These are phyloP conservation scores for Penicillium sp. DNA, from an alignment of 2,329 filamentous ascomycete species.

Conservation along the genomic window DNA sequence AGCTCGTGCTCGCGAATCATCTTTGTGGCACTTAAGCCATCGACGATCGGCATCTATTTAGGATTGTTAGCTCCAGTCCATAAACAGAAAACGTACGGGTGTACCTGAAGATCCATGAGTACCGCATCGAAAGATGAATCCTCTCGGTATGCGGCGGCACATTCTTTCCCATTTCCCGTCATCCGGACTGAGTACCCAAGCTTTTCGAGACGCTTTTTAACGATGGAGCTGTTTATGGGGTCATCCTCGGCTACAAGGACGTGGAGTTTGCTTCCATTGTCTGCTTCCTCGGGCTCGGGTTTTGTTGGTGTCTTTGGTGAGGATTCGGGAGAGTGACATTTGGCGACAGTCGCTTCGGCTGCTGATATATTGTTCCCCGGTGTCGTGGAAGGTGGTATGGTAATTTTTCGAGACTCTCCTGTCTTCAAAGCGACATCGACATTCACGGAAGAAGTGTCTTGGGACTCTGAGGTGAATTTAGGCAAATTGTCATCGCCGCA, in stretches of 20 bases:
- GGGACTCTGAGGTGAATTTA: background rate
- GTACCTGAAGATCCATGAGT: conserved; percentile 91
- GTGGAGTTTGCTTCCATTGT: conserved; percentile 7
- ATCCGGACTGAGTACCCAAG: conserved; percentile 68
- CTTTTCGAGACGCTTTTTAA: conserved; percentile 76
- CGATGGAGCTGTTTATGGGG: conserved; percentile 77
- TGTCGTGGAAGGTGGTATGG: conserved; percentile 4
- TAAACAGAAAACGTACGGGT: too few relatives aligned
- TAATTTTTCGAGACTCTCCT: conserved; percentile 13
- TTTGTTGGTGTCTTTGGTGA: too few relatives aligned
- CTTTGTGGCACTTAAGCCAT: conserved; percentile 76
- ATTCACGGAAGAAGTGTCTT: conserved; percentile 6
- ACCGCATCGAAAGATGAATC: conserved; percentile 70
- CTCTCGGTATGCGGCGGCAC: conserved; percentile 67
- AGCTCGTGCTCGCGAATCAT: conserved; percentile 72
- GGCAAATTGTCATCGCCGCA: conserved; percentile 13
- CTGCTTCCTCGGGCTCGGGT: background rate
- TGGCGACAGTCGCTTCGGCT: too few relatives aligned
- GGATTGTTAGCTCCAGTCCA: too few relatives aligned
- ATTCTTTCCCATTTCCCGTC: conserved; percentile 82
- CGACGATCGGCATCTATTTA: conserved; percentile 82
- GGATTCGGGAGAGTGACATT: too few relatives aligned
- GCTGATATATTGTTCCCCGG: too few relatives aligned
- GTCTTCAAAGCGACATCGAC: conserved; percentile 14
- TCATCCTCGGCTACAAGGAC: conserved; percentile 85